Evolutionary conservation across 352 stramenopile species (phyloP).

Genomic region (Phytophthora rubi): DNA sequence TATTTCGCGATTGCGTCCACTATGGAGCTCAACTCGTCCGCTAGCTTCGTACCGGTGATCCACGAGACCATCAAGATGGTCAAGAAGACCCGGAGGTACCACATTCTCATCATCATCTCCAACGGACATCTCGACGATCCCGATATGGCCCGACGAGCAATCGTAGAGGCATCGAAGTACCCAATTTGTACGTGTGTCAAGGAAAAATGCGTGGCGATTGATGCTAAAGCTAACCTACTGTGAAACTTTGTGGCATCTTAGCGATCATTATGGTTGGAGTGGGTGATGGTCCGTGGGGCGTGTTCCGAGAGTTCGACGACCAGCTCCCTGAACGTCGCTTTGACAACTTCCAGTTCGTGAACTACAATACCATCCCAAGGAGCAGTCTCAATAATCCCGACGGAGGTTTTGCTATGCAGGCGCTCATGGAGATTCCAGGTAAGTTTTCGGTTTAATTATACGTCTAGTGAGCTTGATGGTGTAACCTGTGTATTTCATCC

Average conservation of each 20-base stretch:
- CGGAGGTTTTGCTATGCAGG: constrained; percentile 49
- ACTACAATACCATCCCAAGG: constrained; percentile 68
- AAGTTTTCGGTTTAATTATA: constrained; percentile 33
- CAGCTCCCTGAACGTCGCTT: constrained; percentile 65
- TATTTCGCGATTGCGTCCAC: constrained; percentile 74
- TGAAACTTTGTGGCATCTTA: constrained; percentile 18
- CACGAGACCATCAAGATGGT: constrained; percentile 64
- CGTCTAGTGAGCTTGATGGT: not conserved
- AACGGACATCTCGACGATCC: constrained; percentile 81
- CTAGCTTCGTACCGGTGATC: constrained; percentile 78
- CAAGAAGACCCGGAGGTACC: constrained; percentile 53
- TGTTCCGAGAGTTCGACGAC: constrained; percentile 84
- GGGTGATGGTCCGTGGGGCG: constrained; percentile 78
- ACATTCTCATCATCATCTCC: constrained; percentile 87
- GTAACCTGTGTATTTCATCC: constrained; percentile 20
- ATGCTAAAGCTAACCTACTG: constrained; percentile 6
- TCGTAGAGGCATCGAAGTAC: constrained; percentile 74
- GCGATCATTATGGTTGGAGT: constrained; percentile 76
- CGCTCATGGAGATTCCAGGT: constrained; percentile 61
- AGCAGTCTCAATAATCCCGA: constrained; percentile 46
- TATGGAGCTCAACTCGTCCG: constrained; percentile 65
- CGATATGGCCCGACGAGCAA: constrained; percentile 54
- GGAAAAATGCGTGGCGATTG: not conserved
- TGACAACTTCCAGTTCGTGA: constrained; percentile 88
- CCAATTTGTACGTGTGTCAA: constrained; percentile 67